Percentiles rank a stretch among this genome's conserved stretches.
These are phyloP conservation scores for Stachybotrys chartarum DNA, from an alignment of 2,329 filamentous ascomycete genomes.

Conservation along the genomic window DNA sequence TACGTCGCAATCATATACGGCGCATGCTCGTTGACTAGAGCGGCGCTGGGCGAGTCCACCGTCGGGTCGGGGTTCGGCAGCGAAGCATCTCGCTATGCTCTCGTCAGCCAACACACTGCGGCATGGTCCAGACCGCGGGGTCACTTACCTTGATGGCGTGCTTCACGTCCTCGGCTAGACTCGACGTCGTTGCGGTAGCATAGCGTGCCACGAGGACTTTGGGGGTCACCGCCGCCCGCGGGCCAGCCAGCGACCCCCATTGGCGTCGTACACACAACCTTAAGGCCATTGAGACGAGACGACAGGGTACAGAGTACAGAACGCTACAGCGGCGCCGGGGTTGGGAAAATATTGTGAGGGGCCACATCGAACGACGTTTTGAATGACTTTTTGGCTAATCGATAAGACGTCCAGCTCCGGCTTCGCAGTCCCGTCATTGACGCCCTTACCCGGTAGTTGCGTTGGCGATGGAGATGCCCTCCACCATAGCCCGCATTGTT, in stretches of 20 bases:
- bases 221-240: slow-evolving; percentile 13
- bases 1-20: slow-evolving; percentile 97
- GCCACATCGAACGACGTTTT: background rate
- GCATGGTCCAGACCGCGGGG: background rate
- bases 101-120: background rate
- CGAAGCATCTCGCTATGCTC: slow-evolving; percentile 18
- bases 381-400: slow-evolving; percentile 13
- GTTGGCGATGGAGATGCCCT: too few species aligned
- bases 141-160: slow-evolving; percentile 25
- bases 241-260: slow-evolving; percentile 20
- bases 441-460: background rate
- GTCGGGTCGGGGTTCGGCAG: slow-evolving; percentile 65
- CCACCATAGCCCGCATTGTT: too few species aligned
- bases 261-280: slow-evolving; percentile 30
- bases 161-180: slow-evolving; percentile 23
- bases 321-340: background rate
- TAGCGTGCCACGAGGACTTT: slow-evolving; percentile 21
- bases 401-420: slow-evolving; percentile 18
- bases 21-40: slow-evolving; percentile 66
- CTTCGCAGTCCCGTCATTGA: slow-evolving; percentile 11
- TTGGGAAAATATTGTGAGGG: background rate
- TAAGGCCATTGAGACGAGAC: slow-evolving; percentile 26
- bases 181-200: slow-evolving; percentile 27
- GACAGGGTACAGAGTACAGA: background rate
- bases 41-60: slow-evolving; percentile 64